Evolutionary conservation across 257 asterid genomes (phyloP).

Genomic region (Solanum paucissectum): DNA sequence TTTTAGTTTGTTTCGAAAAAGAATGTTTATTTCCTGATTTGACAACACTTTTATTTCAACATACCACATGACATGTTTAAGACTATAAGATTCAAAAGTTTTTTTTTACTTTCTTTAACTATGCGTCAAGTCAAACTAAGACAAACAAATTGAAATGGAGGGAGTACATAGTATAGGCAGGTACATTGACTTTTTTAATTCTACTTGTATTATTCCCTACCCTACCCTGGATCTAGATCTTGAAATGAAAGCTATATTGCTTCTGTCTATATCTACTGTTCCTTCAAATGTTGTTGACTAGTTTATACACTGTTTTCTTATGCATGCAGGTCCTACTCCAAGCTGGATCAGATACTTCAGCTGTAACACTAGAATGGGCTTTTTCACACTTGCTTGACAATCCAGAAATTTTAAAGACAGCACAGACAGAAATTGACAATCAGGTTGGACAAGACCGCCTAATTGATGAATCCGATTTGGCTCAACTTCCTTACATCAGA

Average conservation of each 20-base stretch:
- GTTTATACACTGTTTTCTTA: not conserved
- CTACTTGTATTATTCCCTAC: not conserved
- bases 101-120: not conserved
- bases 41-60: not conserved
- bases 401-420: conserved; percentile 13
- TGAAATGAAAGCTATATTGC: not conserved
- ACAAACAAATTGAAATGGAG: not conserved
- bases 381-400: conserved; percentile 10
- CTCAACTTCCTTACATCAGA: conserved; percentile 35
- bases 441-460: conserved; percentile 11
- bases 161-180: not conserved
- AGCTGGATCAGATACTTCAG: conserved; percentile 30
- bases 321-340: conserved; percentile 20
- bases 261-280: not conserved
- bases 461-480: conserved; percentile 15
- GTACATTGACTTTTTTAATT: not conserved
- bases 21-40: not conserved
- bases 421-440: conserved; percentile 18
- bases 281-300: not conserved
- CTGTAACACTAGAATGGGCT: conserved; percentile 25
- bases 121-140: not conserved
- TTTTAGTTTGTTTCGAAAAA: not conserved
- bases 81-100: not conserved
- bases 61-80: not conserved
- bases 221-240: not conserved